Percentiles rank a stretch among this genome's conserved stretches.
Evolutionary conservation across 2,329 filamentous ascomycete genomes (phyloP).

Genomic region (Chaetomium sp.): DNA sequence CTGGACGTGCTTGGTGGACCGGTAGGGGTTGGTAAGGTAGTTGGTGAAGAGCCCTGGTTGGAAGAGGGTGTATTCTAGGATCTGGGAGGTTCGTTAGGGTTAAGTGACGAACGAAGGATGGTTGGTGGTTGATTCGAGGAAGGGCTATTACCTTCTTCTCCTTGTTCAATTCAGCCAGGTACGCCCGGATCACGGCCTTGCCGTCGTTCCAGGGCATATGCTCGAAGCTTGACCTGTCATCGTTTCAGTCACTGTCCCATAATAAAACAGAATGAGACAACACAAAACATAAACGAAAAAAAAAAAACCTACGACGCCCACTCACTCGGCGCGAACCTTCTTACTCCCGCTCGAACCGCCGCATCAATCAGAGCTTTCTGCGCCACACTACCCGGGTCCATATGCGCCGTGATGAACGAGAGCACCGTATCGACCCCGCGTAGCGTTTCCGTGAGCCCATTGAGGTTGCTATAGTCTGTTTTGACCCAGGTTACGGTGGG

Average conservation of each 20-base stretch:
- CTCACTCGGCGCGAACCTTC: constrained; percentile 26
- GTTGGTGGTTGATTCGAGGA: too few species aligned
- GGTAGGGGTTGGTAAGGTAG: constrained; percentile 41
- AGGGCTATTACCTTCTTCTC: constrained; percentile 28
- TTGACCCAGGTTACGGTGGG: constrained; percentile 10
- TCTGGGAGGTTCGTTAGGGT: constrained; percentile 19
- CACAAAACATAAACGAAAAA: too few species aligned
- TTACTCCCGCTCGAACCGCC: constrained; percentile 19
- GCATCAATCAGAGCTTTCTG: constrained; percentile 27
- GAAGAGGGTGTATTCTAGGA: constrained; percentile 45
- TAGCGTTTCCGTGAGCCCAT: constrained; percentile 17
- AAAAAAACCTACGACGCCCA: constrained; percentile 17
- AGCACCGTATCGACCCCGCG: constrained; percentile 24
- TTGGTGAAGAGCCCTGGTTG: constrained; percentile 43
- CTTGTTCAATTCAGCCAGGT: constrained; percentile 37
- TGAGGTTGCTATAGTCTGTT: constrained; percentile 18
- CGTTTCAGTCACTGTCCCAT: not conserved
- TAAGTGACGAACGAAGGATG: too few species aligned
- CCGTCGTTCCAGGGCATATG: constrained; percentile 26
- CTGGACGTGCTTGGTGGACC: constrained; percentile 33
- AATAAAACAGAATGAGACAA: not conserved
- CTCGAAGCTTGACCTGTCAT: not conserved
- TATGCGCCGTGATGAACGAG: constrained; percentile 22
- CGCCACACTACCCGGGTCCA: constrained; percentile 14
- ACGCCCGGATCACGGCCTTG: constrained; percentile 35